Percentiles rank a stretch among this genome's conserved stretches.
Evolutionary conservation across 2,329 filamentous ascomycete species (phyloP).

Genomic region (Penicillium sp.): DNA sequence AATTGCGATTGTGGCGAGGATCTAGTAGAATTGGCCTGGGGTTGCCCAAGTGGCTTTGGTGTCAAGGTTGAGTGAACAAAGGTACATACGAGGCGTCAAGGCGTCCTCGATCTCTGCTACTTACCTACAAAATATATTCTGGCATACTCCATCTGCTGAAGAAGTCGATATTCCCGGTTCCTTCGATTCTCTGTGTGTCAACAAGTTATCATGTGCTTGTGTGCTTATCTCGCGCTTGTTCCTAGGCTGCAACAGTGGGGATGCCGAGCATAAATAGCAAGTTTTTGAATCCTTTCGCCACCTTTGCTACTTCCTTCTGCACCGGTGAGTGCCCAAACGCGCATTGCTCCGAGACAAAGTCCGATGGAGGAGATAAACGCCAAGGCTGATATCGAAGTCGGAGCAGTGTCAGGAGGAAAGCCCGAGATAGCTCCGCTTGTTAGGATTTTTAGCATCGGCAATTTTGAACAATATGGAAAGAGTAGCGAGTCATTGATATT

Average conservation of each 20-base stretch:
- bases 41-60: background rate
- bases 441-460: background rate
- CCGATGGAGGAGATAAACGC: background rate
- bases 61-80: background rate
- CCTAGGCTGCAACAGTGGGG: background rate
- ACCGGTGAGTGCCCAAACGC: background rate
- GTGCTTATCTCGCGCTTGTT: background rate
- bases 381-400: background rate
- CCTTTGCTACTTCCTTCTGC: background rate
- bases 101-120: background rate
- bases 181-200: background rate
- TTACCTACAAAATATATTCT: background rate
- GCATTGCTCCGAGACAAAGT: background rate
- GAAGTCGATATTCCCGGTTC: background rate
- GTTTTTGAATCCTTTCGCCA: background rate
- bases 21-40: too few relatives aligned
- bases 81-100: background rate
- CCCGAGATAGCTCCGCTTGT: background rate
- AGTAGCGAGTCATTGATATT: too few relatives aligned
- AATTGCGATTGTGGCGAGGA: background rate
- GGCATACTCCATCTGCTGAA: background rate
- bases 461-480: background rate
- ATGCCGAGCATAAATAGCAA: background rate
- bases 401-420: background rate
- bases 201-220: background rate